Base-by-base conservation (phyloP, 2,329 filamentous ascomycete species). In the Ascochyta clinopodiicola region DNA sequence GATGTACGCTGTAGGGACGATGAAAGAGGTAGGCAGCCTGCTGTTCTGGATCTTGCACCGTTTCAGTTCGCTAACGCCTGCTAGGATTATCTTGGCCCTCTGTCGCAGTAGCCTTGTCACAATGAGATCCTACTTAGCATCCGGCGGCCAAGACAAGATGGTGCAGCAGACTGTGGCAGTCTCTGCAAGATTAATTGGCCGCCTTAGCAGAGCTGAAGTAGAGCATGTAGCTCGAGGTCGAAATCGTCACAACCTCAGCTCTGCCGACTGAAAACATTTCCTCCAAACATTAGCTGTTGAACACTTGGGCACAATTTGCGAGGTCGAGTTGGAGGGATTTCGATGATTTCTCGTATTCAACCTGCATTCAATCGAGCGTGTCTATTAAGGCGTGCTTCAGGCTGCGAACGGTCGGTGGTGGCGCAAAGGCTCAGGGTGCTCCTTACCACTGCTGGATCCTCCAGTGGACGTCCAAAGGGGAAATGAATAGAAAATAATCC, bases 1-100 rank as follows among this genome's bases (percentile, higher is more conserved):
- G 74, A 96, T 99, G 85, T 97, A 90, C 84, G 95, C 94, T 34
- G 96, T 99, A 75, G 95, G 93, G 57, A 98, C 92, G 66, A 97
- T 99, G 80, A 96, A 96, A 79, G 94, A 89, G 73, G 86, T 75
- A 68, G 55, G 59, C 56, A 36, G 12, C 17, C 17, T 29, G 5
- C 39, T 32, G 19, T 48, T 45, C 43, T 51, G 29, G 21, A 44
- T 44, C 44, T 37, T 4, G 32, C 24, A 40, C 42, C 13, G 27
- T 57, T 52, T 43, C 40, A 43, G 42, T 61, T 70, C 46, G 68
- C 40, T 42, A 48, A 36, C 21, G 17, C 40, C 38, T 50, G 42
- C n/a, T 55, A 77, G 74, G 75, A 77, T 59, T 77, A 76, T 48
- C 73, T 77, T 55, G 75, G 75, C 43, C 70, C 71, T 43, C 57